phyloP scores from a whole-genome alignment of 257 asterid genomes.

The Rehmannia glutinosa region DNA sequence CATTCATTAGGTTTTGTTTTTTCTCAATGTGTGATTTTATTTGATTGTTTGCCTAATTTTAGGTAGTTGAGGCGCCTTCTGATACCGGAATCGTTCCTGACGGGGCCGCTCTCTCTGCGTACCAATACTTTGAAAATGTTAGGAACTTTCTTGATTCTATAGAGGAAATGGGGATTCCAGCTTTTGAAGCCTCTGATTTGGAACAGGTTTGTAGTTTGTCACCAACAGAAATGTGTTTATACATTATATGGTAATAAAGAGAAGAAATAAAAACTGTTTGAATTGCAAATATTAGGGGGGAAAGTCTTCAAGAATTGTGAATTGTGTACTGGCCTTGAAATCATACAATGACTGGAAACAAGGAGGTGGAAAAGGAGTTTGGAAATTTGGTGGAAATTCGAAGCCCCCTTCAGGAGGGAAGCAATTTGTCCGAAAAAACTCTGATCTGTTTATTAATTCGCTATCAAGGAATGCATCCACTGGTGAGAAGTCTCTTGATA shows the following conservation, averaged over 20 bases:
- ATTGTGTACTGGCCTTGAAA: conserved; percentile 72
- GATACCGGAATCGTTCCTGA: conserved; percentile 61
- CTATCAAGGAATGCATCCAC: conserved; percentile 49
- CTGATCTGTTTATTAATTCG: conserved; percentile 62
- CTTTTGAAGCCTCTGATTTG: conserved; percentile 84
- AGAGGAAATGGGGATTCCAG: conserved; percentile 72
- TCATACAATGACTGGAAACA: conserved; percentile 73
- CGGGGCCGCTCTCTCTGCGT: conserved; percentile 85
- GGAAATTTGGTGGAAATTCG: conserved; percentile 61
- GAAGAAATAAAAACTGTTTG: too few relatives aligned
- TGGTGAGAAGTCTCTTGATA: conserved; percentile 43
- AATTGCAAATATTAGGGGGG: conserved; percentile 54
- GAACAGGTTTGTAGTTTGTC: conserved; percentile 51
- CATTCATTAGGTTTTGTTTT: neutral
- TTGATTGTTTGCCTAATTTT: conserved; percentile 21
- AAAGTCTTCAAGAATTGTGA: conserved; percentile 68
- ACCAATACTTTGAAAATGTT: conserved; percentile 79
- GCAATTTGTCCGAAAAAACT: conserved; percentile 50
- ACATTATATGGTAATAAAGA: too few relatives aligned
- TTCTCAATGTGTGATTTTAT: neutral
- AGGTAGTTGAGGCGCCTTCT: conserved; percentile 82
- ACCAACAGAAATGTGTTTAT: too few relatives aligned
- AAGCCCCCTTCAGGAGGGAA: conserved; percentile 50
- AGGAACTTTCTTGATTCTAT: conserved; percentile 72
- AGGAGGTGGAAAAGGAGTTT: conserved; percentile 63